Conservation (phyloP, 2,329 filamentous ascomycete species). For the Trichoderma guizhouense region DNA sequence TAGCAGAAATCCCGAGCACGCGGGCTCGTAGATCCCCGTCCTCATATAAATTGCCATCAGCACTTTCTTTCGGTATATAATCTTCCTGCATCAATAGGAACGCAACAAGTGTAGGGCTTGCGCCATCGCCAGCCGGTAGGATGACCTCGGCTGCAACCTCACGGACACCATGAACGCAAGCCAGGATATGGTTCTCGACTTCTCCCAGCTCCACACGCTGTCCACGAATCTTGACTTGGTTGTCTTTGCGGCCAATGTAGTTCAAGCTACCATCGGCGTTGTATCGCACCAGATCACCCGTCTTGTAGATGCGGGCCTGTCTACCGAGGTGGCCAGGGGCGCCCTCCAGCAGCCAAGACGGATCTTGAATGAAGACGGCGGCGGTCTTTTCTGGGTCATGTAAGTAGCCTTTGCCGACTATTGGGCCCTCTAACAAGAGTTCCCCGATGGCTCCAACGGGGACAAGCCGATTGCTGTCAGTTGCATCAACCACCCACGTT, state of each 20-base stretch:
- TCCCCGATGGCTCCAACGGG: background rate
- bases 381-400: background rate
- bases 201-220: constrained; percentile 46
- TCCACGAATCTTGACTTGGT: constrained; percentile 51
- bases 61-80: too few species aligned
- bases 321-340: background rate
- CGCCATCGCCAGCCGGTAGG: background rate
- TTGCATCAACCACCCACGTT: constrained; percentile 16
- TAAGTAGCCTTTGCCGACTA: background rate
- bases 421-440: background rate
- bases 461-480: background rate
- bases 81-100: background rate
- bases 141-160: background rate
- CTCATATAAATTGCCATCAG: too few species aligned
- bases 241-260: constrained; percentile 27
- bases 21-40: background rate
- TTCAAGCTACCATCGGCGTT: constrained; percentile 25
- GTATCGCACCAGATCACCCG: constrained; percentile 32
- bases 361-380: background rate
- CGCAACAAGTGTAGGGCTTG: background rate
- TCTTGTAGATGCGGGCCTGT: constrained; percentile 21
- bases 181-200: constrained; percentile 18
- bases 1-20: background rate
- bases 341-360: background rate
- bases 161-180: background rate